These are phyloP conservation scores for Cajanus cajan DNA, from an alignment of 306 rosid species.

Conservation along the genomic window DNA sequence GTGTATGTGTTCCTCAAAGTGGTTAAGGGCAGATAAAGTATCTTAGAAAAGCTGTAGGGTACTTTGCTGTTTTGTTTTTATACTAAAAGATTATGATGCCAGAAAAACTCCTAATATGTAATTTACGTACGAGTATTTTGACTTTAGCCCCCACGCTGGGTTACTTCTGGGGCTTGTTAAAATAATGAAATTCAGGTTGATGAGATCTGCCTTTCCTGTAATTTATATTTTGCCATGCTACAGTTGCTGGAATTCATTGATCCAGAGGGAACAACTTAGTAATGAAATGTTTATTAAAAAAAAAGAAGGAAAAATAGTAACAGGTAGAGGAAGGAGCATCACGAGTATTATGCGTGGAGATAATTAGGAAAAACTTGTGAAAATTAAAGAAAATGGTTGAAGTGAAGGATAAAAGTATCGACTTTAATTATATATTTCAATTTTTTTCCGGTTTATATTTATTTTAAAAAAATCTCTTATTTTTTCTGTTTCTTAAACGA, in stretches of 20 bases:
- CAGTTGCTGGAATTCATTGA: background rate
- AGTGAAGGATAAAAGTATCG: too few species aligned
- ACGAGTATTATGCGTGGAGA: background rate
- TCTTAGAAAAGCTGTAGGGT: slow-evolving; percentile 5
- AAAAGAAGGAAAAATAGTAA: background rate
- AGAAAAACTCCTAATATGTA: slow-evolving; percentile 23
- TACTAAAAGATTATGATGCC: background rate
- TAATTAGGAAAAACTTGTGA: too few species aligned
- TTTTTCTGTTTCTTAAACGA: too few species aligned
- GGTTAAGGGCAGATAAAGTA: slow-evolving; percentile 18
- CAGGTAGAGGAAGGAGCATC: background rate
- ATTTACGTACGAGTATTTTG: background rate
- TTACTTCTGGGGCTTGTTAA: background rate
- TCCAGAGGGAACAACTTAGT: background rate
- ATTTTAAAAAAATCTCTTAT: too few species aligned
- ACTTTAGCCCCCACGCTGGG: background rate
- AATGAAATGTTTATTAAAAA: background rate
- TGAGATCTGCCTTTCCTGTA: background rate
- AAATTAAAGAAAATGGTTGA: too few species aligned
- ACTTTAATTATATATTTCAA: too few species aligned
- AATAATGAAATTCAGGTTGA: background rate
- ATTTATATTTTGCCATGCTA: background rate
- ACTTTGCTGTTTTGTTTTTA: slow-evolving; percentile 17
- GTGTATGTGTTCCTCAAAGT: slow-evolving; percentile 15
- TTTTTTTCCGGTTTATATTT: too few species aligned